Evolutionary conservation across 495 filamentous ascomycete species (phyloP).

Genomic region (Pyrenula aspistea): DNA sequence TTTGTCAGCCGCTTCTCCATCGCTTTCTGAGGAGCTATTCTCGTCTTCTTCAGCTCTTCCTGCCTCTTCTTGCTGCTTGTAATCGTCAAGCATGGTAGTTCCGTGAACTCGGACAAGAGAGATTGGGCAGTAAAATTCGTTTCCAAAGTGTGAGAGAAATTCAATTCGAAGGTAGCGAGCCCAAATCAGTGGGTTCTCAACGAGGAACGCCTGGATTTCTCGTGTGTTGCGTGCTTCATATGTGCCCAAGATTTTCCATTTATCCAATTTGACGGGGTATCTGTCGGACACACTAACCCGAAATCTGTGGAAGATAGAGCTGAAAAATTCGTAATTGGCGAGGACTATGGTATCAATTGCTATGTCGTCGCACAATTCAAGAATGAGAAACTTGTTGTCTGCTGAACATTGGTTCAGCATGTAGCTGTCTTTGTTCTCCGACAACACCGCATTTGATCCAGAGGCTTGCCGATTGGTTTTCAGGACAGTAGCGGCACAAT

Average conservation of each 20-base stretch:
- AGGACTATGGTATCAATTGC: conserved; percentile 90
- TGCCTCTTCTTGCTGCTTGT: conserved; percentile 63
- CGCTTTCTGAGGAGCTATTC: conserved; percentile 19
- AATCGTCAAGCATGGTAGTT: conserved; percentile 91
- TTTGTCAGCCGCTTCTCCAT: conserved; percentile 30
- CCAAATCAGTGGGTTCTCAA: conserved; percentile 92
- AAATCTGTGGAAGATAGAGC: conserved; percentile 86
- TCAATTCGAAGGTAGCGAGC: conserved; percentile 85
- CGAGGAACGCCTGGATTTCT: conserved; percentile 84
- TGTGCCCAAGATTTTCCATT: conserved; percentile 80
- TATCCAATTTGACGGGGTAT: conserved; percentile 83
- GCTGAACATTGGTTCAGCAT: conserved; percentile 88
- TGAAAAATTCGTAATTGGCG: conserved; percentile 98
- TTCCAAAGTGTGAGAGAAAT: conserved; percentile 86
- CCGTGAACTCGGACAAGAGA: conserved; percentile 87
- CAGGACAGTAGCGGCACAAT: conserved; percentile 85
- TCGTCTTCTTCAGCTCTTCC: conserved; percentile 45
- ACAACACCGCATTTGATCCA: conserved; percentile 71
- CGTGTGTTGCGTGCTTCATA: conserved; percentile 86
- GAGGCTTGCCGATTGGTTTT: conserved; percentile 80
- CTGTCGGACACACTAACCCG: conserved; percentile 82
- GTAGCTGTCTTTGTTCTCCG: conserved; percentile 97
- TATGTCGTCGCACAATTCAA: conserved; percentile 86
- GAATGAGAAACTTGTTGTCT: conserved; percentile 84
- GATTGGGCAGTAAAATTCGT: conserved; percentile 91